These are phyloP conservation scores for Cladophialophora immunda DNA, from an alignment of 2,329 filamentous ascomycete genomes.

Conservation along the genomic window DNA sequence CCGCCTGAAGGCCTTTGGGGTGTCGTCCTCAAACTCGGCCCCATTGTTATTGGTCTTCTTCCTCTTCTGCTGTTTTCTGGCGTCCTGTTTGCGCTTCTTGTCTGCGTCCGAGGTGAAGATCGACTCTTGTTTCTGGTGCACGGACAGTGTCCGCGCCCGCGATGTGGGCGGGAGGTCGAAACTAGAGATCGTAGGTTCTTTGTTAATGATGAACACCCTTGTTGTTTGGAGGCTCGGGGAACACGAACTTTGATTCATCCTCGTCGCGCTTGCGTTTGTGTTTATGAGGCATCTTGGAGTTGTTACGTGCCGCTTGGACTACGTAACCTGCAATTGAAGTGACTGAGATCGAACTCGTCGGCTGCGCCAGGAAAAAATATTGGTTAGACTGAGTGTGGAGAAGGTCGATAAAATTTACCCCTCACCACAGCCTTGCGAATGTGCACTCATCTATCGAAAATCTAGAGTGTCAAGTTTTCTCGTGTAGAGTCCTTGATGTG, in stretches of 20 bases:
- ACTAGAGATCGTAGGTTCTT: conserved; percentile 41
- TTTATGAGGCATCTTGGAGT: conserved; percentile 79
- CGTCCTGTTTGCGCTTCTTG: conserved; percentile 39
- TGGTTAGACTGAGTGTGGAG: conserved; percentile 18
- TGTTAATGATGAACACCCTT: background rate
- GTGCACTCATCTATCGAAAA: too few species aligned
- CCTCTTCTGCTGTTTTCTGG: conserved; percentile 44
- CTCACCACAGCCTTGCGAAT: conserved; percentile 18
- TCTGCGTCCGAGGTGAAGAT: conserved; percentile 48
- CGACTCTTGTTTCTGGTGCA: conserved; percentile 49
- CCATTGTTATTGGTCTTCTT: conserved; percentile 47
- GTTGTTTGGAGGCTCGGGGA: background rate
- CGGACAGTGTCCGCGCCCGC: conserved; percentile 64
- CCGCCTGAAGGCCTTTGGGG: conserved; percentile 84
- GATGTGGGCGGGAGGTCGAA: conserved; percentile 69
- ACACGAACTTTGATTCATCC: conserved; percentile 52
- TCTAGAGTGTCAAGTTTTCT: background rate
- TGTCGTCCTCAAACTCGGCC: conserved; percentile 70
- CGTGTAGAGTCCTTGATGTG: background rate
- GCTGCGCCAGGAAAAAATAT: conserved; percentile 3
- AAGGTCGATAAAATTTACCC: conserved; percentile 10
- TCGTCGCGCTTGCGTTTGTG: conserved; percentile 71
- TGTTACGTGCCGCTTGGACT: background rate
- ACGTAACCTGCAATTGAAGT: background rate
- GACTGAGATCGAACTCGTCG: background rate